Percentiles rank a stretch among this genome's conserved stretches.
Conservation (phyloP, 148 eudicot species). For the Mesembryanthemum crystallinum region DNA sequence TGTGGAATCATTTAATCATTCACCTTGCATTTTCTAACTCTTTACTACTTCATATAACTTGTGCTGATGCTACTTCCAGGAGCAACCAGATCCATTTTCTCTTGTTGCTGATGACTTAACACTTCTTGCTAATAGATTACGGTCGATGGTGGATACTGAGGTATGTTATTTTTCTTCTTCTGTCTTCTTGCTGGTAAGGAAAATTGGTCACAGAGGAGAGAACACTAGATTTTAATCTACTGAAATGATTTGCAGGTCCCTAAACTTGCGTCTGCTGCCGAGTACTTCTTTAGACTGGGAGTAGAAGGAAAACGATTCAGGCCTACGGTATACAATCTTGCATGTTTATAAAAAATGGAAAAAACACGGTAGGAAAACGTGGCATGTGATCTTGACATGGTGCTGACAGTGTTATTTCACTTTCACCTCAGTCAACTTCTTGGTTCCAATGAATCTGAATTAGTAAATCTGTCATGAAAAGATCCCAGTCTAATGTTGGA, state of each 20-base stretch:
- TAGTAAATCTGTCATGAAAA: too few relatives aligned
- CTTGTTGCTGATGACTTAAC: conserved; percentile 85
- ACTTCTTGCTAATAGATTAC: conserved; percentile 60
- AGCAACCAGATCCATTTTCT: conserved; percentile 76
- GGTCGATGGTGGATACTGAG: conserved; percentile 88
- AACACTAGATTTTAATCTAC: conserved; percentile 11
- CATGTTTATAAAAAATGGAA: background rate
- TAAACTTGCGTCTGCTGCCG: conserved; percentile 87
- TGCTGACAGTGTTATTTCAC: conserved; percentile 1
- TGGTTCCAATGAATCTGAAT: background rate
- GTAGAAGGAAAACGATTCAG: conserved; percentile 92
- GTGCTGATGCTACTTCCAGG: conserved; percentile 40
- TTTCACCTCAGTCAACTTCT: background rate
- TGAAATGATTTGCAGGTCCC: conserved; percentile 59
- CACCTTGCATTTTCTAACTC: background rate
- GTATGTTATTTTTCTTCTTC: conserved; percentile 28
- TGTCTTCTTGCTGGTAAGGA: background rate
- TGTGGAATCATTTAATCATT: background rate
- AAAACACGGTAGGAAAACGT: too few relatives aligned
- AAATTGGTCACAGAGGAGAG: background rate
- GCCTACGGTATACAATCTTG: conserved; percentile 69
- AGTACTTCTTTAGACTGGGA: conserved; percentile 86
- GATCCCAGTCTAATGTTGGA: background rate
- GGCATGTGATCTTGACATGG: too few relatives aligned
- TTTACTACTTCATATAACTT: background rate